phyloP scores from a whole-genome alignment of 306 rosid species.

The Rubus parviflorus region DNA sequence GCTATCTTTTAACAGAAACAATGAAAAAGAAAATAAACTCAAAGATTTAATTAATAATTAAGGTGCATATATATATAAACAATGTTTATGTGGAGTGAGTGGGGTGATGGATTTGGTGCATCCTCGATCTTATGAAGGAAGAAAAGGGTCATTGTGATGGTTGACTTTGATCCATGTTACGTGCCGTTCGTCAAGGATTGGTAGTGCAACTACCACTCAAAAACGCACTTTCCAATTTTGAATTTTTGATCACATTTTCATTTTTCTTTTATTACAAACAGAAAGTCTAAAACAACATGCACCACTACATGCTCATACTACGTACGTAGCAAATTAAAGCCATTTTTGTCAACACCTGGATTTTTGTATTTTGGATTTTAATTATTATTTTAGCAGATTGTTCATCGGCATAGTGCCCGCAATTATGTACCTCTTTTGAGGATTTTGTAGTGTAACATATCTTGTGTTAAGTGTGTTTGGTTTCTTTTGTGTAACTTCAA shows the following conservation, averaged over 20 bases:
- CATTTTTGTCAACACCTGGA: not conserved
- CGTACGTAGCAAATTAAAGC: not conserved
- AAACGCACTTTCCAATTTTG: not conserved
- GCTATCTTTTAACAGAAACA: not conserved
- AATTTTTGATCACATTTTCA: not conserved
- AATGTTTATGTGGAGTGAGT: slow-evolving; percentile 4
- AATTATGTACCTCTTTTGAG: not conserved
- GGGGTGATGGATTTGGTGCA: slow-evolving; percentile 21
- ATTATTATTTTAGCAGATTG: too few relatives aligned
- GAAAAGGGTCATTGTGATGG: slow-evolving; percentile 20
- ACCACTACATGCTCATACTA: not conserved
- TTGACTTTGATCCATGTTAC: slow-evolving; percentile 44
- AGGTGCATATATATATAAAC: not conserved
- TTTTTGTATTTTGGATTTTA: not conserved
- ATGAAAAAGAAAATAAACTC: not conserved
- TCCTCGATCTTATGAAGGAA: not conserved
- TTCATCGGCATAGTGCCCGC: not conserved
- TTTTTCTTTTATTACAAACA: not conserved
- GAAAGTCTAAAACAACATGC: not conserved
- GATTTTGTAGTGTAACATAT: not conserved
- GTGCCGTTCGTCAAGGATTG: slow-evolving; percentile 74
- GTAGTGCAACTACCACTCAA: slow-evolving; percentile 38
- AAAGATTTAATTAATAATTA: not conserved
- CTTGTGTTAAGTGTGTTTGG: not conserved
- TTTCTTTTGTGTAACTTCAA: too few relatives aligned